phyloP scores from a whole-genome alignment of 1,139 yeast genomes.

The Komagataea norvegica region DNA sequence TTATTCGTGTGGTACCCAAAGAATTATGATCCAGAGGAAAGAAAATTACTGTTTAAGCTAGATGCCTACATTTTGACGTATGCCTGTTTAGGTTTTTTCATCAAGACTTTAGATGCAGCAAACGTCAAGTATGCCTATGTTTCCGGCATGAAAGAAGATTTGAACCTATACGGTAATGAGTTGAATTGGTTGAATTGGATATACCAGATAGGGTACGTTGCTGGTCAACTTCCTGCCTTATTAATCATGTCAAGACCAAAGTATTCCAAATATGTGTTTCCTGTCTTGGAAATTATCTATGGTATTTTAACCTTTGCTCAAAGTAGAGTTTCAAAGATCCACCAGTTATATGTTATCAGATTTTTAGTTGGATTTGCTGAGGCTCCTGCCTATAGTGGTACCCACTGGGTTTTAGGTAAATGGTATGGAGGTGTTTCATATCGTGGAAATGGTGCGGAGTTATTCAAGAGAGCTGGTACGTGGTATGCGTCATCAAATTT shows the following conservation, averaged over 20 bases:
- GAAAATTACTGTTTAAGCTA: constrained; percentile 31
- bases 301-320: constrained; percentile 47
- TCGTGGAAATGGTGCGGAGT: constrained; percentile 7
- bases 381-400: constrained; percentile 27
- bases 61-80: constrained; percentile 34
- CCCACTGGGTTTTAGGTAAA: constrained; percentile 25
- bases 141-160: constrained; percentile 33
- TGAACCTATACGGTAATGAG: constrained; percentile 26
- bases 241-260: constrained; percentile 14
- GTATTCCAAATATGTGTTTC: constrained; percentile 24
- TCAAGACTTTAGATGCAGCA: constrained; percentile 30
- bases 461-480: constrained; percentile 7
- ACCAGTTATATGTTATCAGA: constrained; percentile 34
- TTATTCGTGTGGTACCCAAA: constrained; percentile 8
- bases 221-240: constrained; percentile 25
- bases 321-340: constrained; percentile 36
- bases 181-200: constrained; percentile 24
- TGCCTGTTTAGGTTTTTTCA: constrained; percentile 33
- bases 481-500: background rate
- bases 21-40: constrained; percentile 24
- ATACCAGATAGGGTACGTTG: constrained; percentile 27
- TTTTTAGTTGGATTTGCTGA: constrained; percentile 32
- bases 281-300: constrained; percentile 47
- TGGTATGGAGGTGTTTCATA: constrained; percentile 6
- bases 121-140: constrained; percentile 33